Percentiles rank a stretch among this genome's conserved stretches.
These are phyloP conservation scores for Cyclotella baltica DNA, from an alignment of 108 stramenopile genomes.

Conservation along the genomic window DNA sequence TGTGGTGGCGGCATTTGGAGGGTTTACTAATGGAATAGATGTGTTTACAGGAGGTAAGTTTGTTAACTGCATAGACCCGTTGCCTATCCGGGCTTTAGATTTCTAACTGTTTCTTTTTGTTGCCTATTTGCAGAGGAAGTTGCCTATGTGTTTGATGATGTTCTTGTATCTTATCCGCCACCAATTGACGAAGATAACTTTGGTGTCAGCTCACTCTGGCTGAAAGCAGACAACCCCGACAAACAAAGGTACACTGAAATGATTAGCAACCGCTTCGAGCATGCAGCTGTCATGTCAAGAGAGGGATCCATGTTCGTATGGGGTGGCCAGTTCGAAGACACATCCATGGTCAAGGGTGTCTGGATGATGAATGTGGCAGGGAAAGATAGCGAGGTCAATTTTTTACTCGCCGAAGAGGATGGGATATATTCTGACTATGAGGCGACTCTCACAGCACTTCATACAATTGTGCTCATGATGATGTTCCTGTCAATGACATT, in stretches of 20 bases:
- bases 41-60: constrained; percentile 42
- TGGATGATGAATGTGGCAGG: constrained; percentile 61
- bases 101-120: background rate
- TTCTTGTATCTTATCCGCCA: constrained; percentile 50
- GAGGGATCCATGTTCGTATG: constrained; percentile 51
- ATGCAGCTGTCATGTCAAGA: constrained; percentile 43
- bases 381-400: constrained; percentile 34
- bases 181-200: constrained; percentile 9
- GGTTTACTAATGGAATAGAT: constrained; percentile 51
- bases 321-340: constrained; percentile 57
- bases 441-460: constrained; percentile 46
- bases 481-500: constrained; percentile 62
- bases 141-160: constrained; percentile 59
- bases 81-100: background rate
- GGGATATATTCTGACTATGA: constrained; percentile 49
- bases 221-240: constrained; percentile 24
- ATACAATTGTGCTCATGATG: constrained; percentile 57
- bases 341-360: constrained; percentile 45
- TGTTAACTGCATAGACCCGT: background rate
- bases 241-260: constrained; percentile 5
- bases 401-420: constrained; percentile 38
- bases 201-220: constrained; percentile 19
- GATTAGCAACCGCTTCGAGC: constrained; percentile 50
- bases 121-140: constrained; percentile 26
- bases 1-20: constrained; percentile 53